Base-by-base conservation (phyloP, 169 alveolate species). In the Besnoitia besnoiti region DNA sequence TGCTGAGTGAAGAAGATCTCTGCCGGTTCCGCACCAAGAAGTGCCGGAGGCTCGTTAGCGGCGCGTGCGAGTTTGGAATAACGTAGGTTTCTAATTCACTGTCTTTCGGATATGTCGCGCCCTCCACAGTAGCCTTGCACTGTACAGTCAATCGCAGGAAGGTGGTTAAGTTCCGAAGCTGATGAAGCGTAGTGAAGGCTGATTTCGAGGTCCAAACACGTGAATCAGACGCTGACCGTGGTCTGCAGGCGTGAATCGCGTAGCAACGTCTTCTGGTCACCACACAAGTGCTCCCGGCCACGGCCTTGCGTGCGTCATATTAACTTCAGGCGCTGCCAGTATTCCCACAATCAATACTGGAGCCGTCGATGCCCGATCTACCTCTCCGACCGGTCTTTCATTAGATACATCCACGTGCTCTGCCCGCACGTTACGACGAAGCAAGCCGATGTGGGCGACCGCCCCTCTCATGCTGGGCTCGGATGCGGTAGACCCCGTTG, bases 1-100 rank as follows among this genome's bases (percentile, higher is more conserved):
- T 96, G 59, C 92, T 97, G 90, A 96, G 97, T 93, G 97, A 96
- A 67, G 96, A 87, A 62, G 98, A 95, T 87, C 94, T 97, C 88
- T 95, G 97, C 91, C 95, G 98, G 80, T 97, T 97, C 95, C 92
- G 98, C 90, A 97, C 98, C n/a, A 97, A 97, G 92, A 94, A 94
- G 79, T 97, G 98, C 90, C 88, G 95, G 89, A 88, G 97, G 73
- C 93, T 96, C 39, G 30, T 30, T 80, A 96, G 95, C 85, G 97
- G 96, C 47, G 49, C 59, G 0, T 90, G 94, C 59, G 85, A 59
- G 40, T 90, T 90, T 79, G 94, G 90, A 30, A n/a, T 46, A 0
- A 51, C 73, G 94, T 90, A 90, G 4, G 90, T 33, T 87, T 5
- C 37, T 8, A 0, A 59, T 87, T 5, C 76, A 12, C n/a, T 46